phyloP scores from a whole-genome alignment of 148 eudicot genomes.

The Rhododendron mucronatum region DNA sequence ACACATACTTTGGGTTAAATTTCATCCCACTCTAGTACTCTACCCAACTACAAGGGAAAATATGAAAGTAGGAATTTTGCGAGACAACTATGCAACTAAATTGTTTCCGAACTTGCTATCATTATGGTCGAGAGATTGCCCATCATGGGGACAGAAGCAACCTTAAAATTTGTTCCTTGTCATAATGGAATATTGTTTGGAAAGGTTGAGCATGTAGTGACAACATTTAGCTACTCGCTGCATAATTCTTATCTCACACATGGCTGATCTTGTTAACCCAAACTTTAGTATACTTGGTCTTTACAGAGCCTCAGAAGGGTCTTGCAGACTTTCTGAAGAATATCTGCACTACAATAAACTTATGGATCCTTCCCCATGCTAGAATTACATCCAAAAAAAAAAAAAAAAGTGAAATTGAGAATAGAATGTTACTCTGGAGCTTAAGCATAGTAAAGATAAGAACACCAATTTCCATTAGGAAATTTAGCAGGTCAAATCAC shows the following conservation, averaged over 20 bases:
- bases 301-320: neutral
- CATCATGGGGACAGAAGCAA: neutral
- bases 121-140: neutral
- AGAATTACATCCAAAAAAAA: neutral
- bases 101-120: neutral
- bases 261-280: neutral
- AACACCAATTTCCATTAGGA: neutral
- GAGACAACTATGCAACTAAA: too few relatives aligned
- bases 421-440: neutral
- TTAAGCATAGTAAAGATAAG: neutral
- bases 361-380: neutral
- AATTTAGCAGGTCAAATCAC: neutral
- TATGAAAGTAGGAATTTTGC: neutral
- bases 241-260: neutral
- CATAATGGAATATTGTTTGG: neutral
- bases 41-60: neutral
- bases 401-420: neutral
- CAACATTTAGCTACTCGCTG: neutral
- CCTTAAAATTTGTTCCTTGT: neutral
- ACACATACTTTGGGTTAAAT: neutral
- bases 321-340: neutral
- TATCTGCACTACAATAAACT: neutral
- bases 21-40: neutral
- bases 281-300: neutral
- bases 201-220: neutral